These are phyloP conservation scores for Trifolium dubium DNA, from an alignment of 306 rosid species.

Conservation along the genomic window DNA sequence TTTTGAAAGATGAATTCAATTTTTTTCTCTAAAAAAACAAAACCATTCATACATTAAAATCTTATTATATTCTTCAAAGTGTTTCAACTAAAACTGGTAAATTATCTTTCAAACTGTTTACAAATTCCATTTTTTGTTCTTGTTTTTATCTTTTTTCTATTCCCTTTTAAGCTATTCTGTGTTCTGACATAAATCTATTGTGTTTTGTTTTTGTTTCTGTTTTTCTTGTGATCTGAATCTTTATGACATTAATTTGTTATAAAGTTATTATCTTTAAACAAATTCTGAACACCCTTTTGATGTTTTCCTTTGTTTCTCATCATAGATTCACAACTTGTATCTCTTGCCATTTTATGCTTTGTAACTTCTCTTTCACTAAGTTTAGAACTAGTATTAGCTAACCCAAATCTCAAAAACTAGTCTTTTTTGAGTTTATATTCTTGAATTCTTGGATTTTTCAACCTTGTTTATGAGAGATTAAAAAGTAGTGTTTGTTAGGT, in stretches of 20 bases:
- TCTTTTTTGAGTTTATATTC: background rate
- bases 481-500: background rate
- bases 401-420: constrained; percentile 38
- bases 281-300: constrained; percentile 31
- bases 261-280: constrained; percentile 30
- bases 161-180: constrained; percentile 28
- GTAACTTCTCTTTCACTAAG: constrained; percentile 41
- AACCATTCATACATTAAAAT: background rate
- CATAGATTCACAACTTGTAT: constrained; percentile 30
- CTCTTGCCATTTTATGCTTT: constrained; percentile 45
- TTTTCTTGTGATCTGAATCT: constrained; percentile 51
- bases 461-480: too few relatives aligned
- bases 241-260: background rate
- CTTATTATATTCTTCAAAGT: constrained; percentile 8
- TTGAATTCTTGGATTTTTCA: background rate
- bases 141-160: background rate
- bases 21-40: background rate
- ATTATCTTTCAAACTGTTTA: constrained; percentile 41
- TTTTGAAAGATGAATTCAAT: constrained; percentile 45
- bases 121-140: constrained; percentile 42
- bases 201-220: constrained; percentile 35
- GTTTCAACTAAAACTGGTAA: constrained; percentile 53
- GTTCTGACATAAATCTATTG: constrained; percentile 43
- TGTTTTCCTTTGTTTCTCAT: constrained; percentile 23
- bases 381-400: constrained; percentile 42